Evolutionary conservation across 352 stramenopile species (phyloP), one percentile per base, ranked within the genome.

Genomic region (Halophytophthora polymorphica): DNA sequence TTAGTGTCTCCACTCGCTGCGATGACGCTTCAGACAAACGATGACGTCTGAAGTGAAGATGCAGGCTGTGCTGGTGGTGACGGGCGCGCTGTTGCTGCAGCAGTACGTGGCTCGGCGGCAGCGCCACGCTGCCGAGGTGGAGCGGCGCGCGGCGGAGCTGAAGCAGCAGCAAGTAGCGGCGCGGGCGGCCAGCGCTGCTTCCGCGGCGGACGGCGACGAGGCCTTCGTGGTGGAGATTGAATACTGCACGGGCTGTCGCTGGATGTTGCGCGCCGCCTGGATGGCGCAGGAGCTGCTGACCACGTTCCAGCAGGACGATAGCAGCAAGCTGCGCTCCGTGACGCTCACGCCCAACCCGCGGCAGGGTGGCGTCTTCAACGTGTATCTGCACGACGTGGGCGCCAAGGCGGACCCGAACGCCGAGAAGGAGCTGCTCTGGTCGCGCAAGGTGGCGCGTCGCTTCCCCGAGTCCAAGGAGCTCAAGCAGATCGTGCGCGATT

Each of bases 381-480:
- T 90, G 35, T 86, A 83, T 42, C 52, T 86, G 42, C 64, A 80
- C 50, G 54, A 58, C 12, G 54, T 67, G 10, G 54, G 59, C 7
- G 50, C 70, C 23, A 62, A 54, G 21, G 55, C 64, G 31, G 52
- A 65, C 31, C 58, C 42, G 3, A 64, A 71, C 50, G 47, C 66
- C 7, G 73, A 84, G 28, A 66, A 69, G 23, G 66, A 86, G 42
- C 45, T 96, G 46, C 44, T 97, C 21, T 97, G 88, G 86, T 93
- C 93, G 61, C 76, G 91, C 49, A 88, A 83, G 59, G 62, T 72
- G 12, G 63, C 71, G 7, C 77, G 87, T 6, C 62, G 79, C 41
- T 98, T 98, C 69, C 93, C 93, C 2, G 86, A 98, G 63, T 79
- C 85, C 37, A 96, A 96, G 61, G 86, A 96, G 69, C 56, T 97